These are phyloP conservation scores for Drosera spatulata DNA, from an alignment of 179 eudicot genomes.

Conservation along the genomic window DNA sequence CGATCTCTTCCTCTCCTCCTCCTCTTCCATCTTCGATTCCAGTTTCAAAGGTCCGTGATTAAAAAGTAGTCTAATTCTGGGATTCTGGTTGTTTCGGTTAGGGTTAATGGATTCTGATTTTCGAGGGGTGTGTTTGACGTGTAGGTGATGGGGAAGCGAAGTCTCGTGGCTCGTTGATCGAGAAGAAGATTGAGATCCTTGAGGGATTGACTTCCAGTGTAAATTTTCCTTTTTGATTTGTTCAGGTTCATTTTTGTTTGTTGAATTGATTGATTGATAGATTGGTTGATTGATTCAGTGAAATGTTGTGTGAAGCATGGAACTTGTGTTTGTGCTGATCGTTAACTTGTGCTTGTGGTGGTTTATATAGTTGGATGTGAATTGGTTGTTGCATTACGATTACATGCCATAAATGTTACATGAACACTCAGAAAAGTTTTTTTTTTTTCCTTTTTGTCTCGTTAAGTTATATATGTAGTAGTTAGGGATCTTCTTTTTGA, in stretches of 20 bases:
- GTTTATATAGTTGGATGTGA: no score
- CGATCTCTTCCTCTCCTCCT: conserved; percentile 25
- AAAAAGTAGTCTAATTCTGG: background rate
- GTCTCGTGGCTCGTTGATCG: conserved; percentile 52
- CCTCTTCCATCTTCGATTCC: conserved; percentile 30
- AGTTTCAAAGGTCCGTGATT: conserved; percentile 15
- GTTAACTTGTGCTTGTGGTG: no score
- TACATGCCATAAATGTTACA: no score
- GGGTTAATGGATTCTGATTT: background rate
- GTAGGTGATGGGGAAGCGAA: conserved; percentile 41
- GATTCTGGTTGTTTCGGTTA: background rate
- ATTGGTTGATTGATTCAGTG: background rate
- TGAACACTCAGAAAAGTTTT: no score
- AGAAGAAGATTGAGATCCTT: conserved; percentile 76
- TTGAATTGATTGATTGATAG: background rate
- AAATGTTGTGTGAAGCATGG: no score
- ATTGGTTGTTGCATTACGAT: no score
- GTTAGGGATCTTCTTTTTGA: no score
- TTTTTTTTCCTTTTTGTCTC: no score
- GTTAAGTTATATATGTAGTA: no score
- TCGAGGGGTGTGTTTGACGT: background rate
- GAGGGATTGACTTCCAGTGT: conserved; percentile 66
- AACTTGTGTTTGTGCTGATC: no score
- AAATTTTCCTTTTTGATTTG: conserved; percentile 11
- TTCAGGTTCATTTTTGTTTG: background rate